Evolutionary conservation across 2,329 filamentous ascomycete species (phyloP).

Genomic region (Fonsecaea monophora): DNA sequence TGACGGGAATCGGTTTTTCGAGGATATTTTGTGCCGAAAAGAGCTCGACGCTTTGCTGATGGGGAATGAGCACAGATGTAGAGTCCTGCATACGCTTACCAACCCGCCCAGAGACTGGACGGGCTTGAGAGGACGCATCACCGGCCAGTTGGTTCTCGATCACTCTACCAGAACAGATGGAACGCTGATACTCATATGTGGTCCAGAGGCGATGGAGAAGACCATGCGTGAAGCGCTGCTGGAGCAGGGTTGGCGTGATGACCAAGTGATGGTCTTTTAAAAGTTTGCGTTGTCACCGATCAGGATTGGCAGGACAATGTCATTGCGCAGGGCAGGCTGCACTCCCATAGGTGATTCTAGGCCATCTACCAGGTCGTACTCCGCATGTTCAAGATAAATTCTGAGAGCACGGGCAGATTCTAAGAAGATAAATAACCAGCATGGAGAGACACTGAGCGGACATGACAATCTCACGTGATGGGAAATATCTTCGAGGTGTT

Average conservation of each 20-base stretch:
- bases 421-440: no score
- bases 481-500: background rate
- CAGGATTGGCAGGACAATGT: background rate
- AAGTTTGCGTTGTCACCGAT: conserved; percentile 3
- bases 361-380: no score
- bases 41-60: conserved; percentile 72
- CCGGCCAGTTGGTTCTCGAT: conserved; percentile 65
- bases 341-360: no score
- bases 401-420: no score
- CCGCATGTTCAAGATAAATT: no score
- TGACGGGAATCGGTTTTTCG: conserved; percentile 76
- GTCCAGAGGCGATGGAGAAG: conserved; percentile 76
- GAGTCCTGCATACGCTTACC: conserved; percentile 73
- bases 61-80: conserved; percentile 63
- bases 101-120: conserved; percentile 69
- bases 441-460: no score
- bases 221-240: conserved; percentile 64
- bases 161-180: conserved; percentile 60
- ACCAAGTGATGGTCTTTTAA: conserved; percentile 78
- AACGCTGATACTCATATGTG: conserved; percentile 76
- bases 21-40: conserved; percentile 80
- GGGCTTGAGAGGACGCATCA: conserved; percentile 72
- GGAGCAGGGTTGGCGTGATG: conserved; percentile 72
- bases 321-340: no score
- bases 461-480: no score